Base-by-base conservation (phyloP, 768 basidiomycete species). In the Auricularia sp. region DNA sequence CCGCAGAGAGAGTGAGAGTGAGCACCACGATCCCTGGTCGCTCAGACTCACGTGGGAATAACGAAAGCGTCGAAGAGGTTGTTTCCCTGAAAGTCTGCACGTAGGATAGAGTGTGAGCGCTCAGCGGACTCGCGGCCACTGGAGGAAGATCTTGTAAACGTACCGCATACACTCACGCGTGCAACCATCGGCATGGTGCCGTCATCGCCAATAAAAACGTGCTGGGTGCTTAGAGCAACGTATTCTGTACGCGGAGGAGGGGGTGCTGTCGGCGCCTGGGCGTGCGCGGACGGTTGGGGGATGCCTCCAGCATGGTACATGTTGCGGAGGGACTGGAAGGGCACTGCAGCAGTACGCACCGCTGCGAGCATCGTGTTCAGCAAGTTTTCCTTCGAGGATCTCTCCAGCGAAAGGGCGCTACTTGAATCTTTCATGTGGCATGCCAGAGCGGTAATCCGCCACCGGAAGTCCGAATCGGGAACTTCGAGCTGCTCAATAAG, bases 41-140 rank as follows among this genome's bases (percentile, higher is more conserved):
- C 47, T 35, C 21, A 11, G 29, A 74, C 80, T 71, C 68, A 85
- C 83, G 81, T 83, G 56, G 84, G 84, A 21, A 75, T 79, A 59
- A 85, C 83, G 70, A 75, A 80, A 44, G 80, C 81, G 68, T 85
- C 83, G 59, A 81, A 71, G 29, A 84, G 63, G 8, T 76, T 68
- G 35, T 73, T 65, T 18, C 83, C 83, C 67, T 76, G 73, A 67
- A 81, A 83, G 71, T 85, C 81, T 21, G 77, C 75, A 39, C 84
- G 66, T 13, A 82, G 81, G 18, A 85, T 81, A 44, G 83, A 81
- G 84, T 84, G 65, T 33, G 62, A 37, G 42, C n/a, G 18, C 16
- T 39, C n/a, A 37, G 11, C 62, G 47, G 61, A 24, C 3, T 21
- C 6, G 35, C 29, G 10, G 44, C 37, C 66, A 35, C 61, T 37